Evolutionary conservation across 257 asterid genomes (phyloP), one percentile per base, ranked within the genome.

Genomic region (Solanum sejunctum): DNA sequence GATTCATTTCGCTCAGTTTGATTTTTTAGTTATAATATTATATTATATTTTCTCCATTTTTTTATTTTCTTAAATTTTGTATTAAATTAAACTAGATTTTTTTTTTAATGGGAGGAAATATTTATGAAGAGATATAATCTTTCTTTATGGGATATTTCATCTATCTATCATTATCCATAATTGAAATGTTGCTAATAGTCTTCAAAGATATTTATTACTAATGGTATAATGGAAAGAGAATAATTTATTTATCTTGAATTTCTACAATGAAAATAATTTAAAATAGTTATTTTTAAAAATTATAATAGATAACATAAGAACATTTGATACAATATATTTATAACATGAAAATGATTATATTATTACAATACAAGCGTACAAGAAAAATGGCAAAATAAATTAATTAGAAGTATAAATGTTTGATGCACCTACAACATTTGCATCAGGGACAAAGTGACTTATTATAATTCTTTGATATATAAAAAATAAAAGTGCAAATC

Each of bases 361-460:
- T 43, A 84, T 84, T 89, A 92, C 93, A 88, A 84, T 88, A 92
- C 93, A 88, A 83, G 26, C 21, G 45, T 60, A 56, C 75, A 49
- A 28, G 8, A 45, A 23, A 52, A 23, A 52, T n/a, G 20, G 61
- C 26, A 85, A 55, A 77, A 10, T 3, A 36, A 20, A 20, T 9
- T n/a, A n/a, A 21, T 21, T 23, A 63, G 71, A 63, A 67, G 75
- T 67, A 67, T 67, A 17, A 16, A 60, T 66, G n/a, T 12, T 32
- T 21, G 9, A 52, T 2, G 56, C 52, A 63, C 16, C 18, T 18
- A 78, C 49, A 61, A 85, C 77, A 39, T 58, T 56, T 56, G 84
- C 84, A 81, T 58, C 73, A 39, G 63, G 15, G 23, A 28, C 85
- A 45, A 63, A 41, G 15, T 8, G 82, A 23, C 45, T 61, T 84